Percentiles rank a stretch among this genome's conserved stretches.
Evolutionary conservation across 768 basidiomycete species (phyloP).

Genomic region (Asterophora lycoperdoides): DNA sequence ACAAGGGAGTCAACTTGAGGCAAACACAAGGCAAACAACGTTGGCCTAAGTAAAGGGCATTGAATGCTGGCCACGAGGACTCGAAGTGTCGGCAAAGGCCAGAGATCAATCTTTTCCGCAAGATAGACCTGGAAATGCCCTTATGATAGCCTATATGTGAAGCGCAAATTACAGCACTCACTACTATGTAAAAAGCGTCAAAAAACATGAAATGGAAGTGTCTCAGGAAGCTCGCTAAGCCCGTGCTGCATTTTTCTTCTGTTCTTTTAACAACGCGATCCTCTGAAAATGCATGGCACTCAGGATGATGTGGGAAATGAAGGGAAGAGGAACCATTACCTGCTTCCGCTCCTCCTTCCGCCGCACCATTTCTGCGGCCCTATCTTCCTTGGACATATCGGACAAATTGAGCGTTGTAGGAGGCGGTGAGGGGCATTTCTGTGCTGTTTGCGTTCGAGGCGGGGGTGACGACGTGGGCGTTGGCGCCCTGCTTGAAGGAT

Average conservation of each 20-base stretch:
- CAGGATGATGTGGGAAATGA: conserved; percentile 1
- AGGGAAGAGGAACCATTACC: conserved; percentile 37
- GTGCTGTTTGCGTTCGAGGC: conserved; percentile 12
- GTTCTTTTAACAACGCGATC: conserved; percentile 76
- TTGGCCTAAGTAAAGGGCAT: too few relatives aligned
- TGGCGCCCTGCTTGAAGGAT: conserved; percentile 8
- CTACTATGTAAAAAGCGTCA: too few relatives aligned
- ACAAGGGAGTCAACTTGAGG: too few relatives aligned
- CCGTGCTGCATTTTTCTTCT: conserved; percentile 56
- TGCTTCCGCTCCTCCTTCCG: conserved; percentile 90
- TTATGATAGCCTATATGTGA: too few relatives aligned
- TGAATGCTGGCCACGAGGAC: too few relatives aligned
- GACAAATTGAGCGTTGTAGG: conserved; percentile 30
- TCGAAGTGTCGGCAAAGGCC: too few relatives aligned
- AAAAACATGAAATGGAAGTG: too few relatives aligned
- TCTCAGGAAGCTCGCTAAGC: conserved; percentile 1
- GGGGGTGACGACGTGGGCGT: conserved; percentile 20
- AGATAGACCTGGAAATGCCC: too few relatives aligned
- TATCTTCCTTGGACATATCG: conserved; percentile 81
- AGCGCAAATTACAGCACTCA: too few relatives aligned
- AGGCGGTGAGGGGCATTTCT: conserved; percentile 15
- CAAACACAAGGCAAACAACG: too few relatives aligned
- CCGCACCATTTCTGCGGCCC: conserved; percentile 87
- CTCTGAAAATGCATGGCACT: conserved; percentile 38
- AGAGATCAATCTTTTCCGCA: too few relatives aligned